These are phyloP conservation scores for Vitis hybrid DNA, from an alignment of 177 flowering plant genomes.

Conservation along the genomic window DNA sequence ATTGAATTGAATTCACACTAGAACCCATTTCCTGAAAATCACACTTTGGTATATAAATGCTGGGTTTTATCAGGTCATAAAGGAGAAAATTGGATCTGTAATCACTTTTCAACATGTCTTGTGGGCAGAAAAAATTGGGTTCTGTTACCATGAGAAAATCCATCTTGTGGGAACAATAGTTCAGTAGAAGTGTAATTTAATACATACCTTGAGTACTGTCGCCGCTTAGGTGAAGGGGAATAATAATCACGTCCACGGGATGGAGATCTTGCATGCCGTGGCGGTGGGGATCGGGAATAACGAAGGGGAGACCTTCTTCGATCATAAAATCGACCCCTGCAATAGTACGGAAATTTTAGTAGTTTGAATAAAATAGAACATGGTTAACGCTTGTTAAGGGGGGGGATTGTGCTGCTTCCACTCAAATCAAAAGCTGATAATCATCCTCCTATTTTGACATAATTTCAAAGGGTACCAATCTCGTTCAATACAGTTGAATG, in stretches of 20 bases:
- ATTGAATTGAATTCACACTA: too few species aligned
- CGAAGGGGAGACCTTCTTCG: conserved; percentile 57
- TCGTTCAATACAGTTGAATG: too few species aligned
- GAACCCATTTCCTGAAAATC: too few species aligned
- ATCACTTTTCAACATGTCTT: too few species aligned
- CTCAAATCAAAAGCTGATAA: too few species aligned
- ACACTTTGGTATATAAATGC: too few species aligned
- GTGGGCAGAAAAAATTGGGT: too few species aligned
- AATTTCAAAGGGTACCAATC: too few species aligned
- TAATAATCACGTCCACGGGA: conserved; percentile 61
- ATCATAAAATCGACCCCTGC: conserved; percentile 50
- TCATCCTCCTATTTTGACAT: too few species aligned
- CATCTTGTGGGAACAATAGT: too few species aligned
- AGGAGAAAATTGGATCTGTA: not conserved
- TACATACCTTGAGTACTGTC: conserved; percentile 56
- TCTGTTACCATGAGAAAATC: too few species aligned
- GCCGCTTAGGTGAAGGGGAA: conserved; percentile 62
- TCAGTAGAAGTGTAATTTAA: not conserved
- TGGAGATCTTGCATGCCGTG: conserved; percentile 52
- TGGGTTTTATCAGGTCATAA: too few species aligned
- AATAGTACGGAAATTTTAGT: not conserved
- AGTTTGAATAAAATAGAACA: not conserved
- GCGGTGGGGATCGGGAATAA: conserved; percentile 56
- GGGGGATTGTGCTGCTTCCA: not conserved
- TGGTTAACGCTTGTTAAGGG: not conserved